Percentiles rank a stretch among this genome's conserved stretches.
These are phyloP conservation scores for Penicillium verhagenii DNA, from an alignment of 495 filamentous ascomycete genomes.

Conservation along the genomic window DNA sequence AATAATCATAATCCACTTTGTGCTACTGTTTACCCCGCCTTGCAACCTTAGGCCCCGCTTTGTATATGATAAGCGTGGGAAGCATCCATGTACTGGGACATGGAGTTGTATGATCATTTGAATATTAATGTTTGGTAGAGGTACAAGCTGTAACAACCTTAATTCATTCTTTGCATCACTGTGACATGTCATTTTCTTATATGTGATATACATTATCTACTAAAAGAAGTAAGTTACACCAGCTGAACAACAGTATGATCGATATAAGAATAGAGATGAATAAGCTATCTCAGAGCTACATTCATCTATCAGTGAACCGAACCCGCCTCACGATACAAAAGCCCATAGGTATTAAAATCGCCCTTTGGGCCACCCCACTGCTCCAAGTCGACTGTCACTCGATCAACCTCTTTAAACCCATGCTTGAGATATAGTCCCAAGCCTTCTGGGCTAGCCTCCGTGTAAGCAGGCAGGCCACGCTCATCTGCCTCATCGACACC, in stretches of 20 bases:
- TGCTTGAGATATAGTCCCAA: neutral
- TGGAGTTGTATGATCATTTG: no score
- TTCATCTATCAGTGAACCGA: neutral
- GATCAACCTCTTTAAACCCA: neutral
- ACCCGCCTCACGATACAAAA: neutral
- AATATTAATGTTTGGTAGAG: neutral
- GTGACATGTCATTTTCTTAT: no score
- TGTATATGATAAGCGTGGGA: conserved; percentile 2
- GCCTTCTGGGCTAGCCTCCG: neutral
- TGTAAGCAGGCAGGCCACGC: neutral
- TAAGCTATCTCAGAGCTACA: no score
- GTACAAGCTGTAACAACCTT: no score
- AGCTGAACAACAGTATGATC: no score
- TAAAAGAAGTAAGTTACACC: no score
- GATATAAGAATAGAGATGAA: no score
- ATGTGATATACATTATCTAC: no score
- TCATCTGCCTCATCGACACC: conserved; percentile 1
- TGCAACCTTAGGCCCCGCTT: conserved; percentile 11
- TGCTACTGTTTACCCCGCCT: conserved; percentile 17
- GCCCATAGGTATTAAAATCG: neutral
- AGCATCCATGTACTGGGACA: neutral
- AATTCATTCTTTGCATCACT: no score
- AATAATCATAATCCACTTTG: neutral
- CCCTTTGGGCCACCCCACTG: neutral
- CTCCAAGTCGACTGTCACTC: conserved; percentile 2